phyloP scores from a whole-genome alignment of 148 eudicot species.

The Rheum nobile region DNA sequence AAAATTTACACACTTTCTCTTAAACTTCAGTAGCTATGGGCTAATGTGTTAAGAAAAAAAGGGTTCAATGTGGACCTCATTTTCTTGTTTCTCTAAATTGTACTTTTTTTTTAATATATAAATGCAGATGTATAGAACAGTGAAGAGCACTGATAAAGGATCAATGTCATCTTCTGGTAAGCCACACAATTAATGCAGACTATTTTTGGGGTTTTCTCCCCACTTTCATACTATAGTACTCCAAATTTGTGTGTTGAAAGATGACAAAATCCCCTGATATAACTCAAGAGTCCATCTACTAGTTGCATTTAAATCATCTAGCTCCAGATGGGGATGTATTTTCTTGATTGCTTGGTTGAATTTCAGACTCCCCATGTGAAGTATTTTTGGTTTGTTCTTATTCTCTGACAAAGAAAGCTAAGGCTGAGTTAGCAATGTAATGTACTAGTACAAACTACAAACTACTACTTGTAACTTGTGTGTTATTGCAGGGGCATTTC shows the following conservation, averaged over 20 bases:
- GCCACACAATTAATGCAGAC: neutral
- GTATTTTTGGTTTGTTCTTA: slow-evolving; percentile 9
- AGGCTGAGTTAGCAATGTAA: neutral
- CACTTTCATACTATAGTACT: neutral
- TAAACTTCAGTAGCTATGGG: too few relatives aligned
- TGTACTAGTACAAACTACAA: neutral
- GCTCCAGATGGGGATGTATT: neutral
- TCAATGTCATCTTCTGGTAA: slow-evolving; percentile 18
- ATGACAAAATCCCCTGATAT: neutral
- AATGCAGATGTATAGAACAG: slow-evolving; percentile 98
- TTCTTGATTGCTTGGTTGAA: neutral
- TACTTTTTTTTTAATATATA: slow-evolving; percentile 10
- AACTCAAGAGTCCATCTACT: neutral
- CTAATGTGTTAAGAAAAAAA: neutral
- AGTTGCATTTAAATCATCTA: slow-evolving; percentile 5
- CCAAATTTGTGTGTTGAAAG: neutral
- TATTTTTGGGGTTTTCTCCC: neutral
- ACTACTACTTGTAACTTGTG: too few relatives aligned
- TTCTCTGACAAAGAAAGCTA: slow-evolving; percentile 10
- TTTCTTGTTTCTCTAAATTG: neutral
- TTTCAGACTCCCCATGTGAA: slow-evolving; percentile 6
- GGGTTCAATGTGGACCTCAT: neutral
- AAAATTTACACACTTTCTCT: neutral
- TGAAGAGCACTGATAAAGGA: slow-evolving; percentile 80
- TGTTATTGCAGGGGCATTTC: slow-evolving; percentile 18